A percentile compares a stretch with the other conserved stretches of the same genome.
Conservation (phyloP, 2,329 filamentous ascomycete genomes). For the Cladosporium sp. region DNA sequence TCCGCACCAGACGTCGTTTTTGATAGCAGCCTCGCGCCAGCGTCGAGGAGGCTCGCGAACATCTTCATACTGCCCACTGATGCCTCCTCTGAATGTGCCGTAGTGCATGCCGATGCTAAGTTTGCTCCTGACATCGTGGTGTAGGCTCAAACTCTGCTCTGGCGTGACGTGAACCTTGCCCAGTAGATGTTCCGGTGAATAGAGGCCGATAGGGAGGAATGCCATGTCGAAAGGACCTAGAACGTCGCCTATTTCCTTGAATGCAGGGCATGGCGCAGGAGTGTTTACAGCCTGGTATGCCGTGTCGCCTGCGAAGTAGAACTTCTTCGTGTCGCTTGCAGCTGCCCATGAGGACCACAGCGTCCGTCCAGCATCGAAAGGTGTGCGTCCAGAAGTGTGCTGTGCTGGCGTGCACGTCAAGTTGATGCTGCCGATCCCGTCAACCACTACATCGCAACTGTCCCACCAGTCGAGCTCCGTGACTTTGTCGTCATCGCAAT, state of each 20-base stretch:
- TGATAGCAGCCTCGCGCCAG: slow-evolving; percentile 43
- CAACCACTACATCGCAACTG: slow-evolving; percentile 32
- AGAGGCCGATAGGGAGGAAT: slow-evolving; percentile 47
- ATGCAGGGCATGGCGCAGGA: slow-evolving; percentile 44
- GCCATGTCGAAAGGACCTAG: slow-evolving; percentile 49
- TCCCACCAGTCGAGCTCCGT: slow-evolving; percentile 52
- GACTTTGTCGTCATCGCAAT: slow-evolving; percentile 37
- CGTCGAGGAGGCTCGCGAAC: slow-evolving; percentile 45
- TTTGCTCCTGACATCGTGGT: slow-evolving; percentile 44
- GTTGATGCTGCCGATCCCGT: slow-evolving; percentile 34
- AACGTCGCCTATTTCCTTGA: slow-evolving; percentile 43
- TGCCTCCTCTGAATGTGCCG: slow-evolving; percentile 44
- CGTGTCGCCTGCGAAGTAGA: slow-evolving; percentile 50
- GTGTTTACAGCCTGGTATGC: slow-evolving; percentile 41
- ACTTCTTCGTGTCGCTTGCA: slow-evolving; percentile 32
- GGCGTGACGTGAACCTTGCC: slow-evolving; percentile 45
- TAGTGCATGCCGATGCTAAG: slow-evolving; percentile 51
- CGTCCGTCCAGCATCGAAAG: slow-evolving; percentile 37
- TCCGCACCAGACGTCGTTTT: slow-evolving; percentile 33
- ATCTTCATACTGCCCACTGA: slow-evolving; percentile 46
- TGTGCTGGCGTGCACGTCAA: slow-evolving; percentile 47
- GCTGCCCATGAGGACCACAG: slow-evolving; percentile 49
- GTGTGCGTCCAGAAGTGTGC: slow-evolving; percentile 42
- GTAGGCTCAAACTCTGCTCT: slow-evolving; percentile 46
- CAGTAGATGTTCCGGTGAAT: slow-evolving; percentile 42